Conservation (phyloP, 768 basidiomycete species). For the Termitomyces sp. region DNA sequence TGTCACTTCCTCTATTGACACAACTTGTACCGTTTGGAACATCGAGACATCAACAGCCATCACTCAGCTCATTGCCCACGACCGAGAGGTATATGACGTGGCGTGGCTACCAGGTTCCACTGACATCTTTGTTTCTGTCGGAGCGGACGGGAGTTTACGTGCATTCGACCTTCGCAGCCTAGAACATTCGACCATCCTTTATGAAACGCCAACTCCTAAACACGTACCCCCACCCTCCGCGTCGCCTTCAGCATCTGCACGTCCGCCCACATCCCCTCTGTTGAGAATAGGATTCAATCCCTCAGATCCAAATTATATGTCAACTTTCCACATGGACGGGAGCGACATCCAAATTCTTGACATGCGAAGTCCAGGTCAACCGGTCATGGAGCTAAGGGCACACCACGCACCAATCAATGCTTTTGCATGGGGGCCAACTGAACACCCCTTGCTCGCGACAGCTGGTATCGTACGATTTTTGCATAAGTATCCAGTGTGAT, state of each 20-base stretch:
- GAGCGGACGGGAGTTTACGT: constrained; percentile 93
- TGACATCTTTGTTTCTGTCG: constrained; percentile 97
- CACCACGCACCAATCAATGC: constrained; percentile 83
- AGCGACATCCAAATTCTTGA: constrained; percentile 89
- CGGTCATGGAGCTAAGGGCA: constrained; percentile 86
- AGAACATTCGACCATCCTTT: constrained; percentile 97
- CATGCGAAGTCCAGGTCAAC: constrained; percentile 94
- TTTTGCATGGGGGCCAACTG: constrained; percentile 85
- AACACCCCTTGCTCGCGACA: constrained; percentile 81
- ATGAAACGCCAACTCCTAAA: constrained; percentile 87
- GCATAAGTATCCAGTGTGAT: not conserved
- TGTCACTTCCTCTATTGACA: constrained; percentile 97
- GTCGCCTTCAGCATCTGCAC: constrained; percentile 55
- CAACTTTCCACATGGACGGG: constrained; percentile 95
- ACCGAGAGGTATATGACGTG: constrained; percentile 94
- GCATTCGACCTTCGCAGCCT: constrained; percentile 96
- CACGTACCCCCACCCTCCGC: constrained; percentile 55
- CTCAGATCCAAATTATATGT: constrained; percentile 90
- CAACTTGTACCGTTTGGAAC: constrained; percentile 99
- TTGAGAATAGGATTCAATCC: constrained; percentile 91
- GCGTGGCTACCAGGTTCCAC: constrained; percentile 97
- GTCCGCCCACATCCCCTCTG: constrained; percentile 76
- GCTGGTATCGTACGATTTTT: constrained; percentile 57
- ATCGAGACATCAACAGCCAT: constrained; percentile 91
- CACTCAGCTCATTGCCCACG: constrained; percentile 96